A percentile compares a stretch with the other conserved stretches of the same genome.
phyloP scores from a whole-genome alignment of 2,329 filamentous ascomycete genomes.

The Sclerotinia minor region DNA sequence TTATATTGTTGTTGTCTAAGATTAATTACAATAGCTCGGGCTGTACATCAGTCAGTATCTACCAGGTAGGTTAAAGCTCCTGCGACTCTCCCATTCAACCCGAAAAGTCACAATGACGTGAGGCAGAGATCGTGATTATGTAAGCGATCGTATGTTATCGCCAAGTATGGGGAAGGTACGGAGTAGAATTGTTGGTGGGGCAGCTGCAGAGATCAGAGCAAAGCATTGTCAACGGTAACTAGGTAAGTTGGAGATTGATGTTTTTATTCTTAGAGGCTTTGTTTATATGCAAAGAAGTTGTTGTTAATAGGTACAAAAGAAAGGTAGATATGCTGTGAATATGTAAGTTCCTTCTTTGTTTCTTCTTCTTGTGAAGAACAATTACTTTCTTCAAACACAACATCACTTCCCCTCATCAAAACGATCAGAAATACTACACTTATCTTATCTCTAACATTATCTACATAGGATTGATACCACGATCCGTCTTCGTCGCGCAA shows the following conservation, averaged over 20 bases:
- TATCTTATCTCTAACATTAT: not conserved
- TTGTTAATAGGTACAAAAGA: slow-evolving; percentile 4
- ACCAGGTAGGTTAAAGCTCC: not conserved
- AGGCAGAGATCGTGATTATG: not conserved
- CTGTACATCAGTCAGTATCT: not conserved
- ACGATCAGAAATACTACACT: not conserved
- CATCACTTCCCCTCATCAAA: not conserved
- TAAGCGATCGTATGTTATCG: not conserved
- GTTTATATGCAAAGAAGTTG: not conserved
- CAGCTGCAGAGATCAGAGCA: slow-evolving; percentile 5
- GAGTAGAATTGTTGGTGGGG: slow-evolving; percentile 13
- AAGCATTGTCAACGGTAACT: not conserved
- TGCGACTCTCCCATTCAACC: not conserved
- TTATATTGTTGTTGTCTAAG: not conserved
- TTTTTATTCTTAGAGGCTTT: not conserved
- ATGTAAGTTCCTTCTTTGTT: slow-evolving; percentile 21
- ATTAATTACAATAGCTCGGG: not conserved
- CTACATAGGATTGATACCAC: slow-evolving; percentile 70
- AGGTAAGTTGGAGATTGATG: slow-evolving; percentile 3
- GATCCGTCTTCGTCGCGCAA: slow-evolving; percentile 77
- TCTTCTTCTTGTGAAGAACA: not conserved
- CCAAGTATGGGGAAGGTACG: slow-evolving; percentile 13
- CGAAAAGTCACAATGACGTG: not conserved
- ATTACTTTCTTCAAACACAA: not conserved
- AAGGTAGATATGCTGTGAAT: slow-evolving; percentile 25